Evolutionary conservation across 805 yeast species (phyloP).

Genomic region (Scheffersomyces stipitis): DNA sequence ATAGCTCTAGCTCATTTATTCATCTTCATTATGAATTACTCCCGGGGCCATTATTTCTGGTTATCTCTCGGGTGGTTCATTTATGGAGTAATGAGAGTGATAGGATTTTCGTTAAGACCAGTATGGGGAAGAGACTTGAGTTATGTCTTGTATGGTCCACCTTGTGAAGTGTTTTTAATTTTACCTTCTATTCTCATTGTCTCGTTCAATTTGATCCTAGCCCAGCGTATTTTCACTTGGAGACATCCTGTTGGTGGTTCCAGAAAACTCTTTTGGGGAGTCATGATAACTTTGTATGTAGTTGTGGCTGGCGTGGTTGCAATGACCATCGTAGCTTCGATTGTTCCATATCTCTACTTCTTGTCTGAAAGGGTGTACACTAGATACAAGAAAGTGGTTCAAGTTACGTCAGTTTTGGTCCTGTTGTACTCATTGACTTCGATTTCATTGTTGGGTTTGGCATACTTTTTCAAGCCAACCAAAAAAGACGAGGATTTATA

Average conservation of each 20-base stretch:
- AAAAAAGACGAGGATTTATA: slow-evolving; percentile 47
- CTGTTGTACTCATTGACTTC: slow-evolving; percentile 52
- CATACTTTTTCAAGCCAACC: slow-evolving; percentile 59
- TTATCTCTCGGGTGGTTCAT: slow-evolving; percentile 52
- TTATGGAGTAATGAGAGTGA: slow-evolving; percentile 51
- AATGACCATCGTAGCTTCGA: slow-evolving; percentile 69
- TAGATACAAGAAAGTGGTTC: slow-evolving; percentile 46
- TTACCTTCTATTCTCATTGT: slow-evolving; percentile 60
- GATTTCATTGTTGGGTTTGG: slow-evolving; percentile 44
- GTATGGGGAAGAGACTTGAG: slow-evolving; percentile 58
- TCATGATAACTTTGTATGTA: slow-evolving; percentile 50
- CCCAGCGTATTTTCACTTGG: slow-evolving; percentile 76
- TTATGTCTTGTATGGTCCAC: slow-evolving; percentile 49
- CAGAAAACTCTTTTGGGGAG: slow-evolving; percentile 46
- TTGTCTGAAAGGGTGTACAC: slow-evolving; percentile 43
- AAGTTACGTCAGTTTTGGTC: slow-evolving; percentile 30
- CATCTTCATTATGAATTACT: slow-evolving; percentile 48
- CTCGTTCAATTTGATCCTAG: slow-evolving; percentile 60
- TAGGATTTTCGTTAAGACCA: slow-evolving; percentile 61
- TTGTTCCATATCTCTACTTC: slow-evolving; percentile 58
- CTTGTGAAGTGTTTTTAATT: slow-evolving; percentile 55
- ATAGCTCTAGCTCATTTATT: slow-evolving; percentile 46
- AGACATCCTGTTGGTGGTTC: slow-evolving; percentile 72
- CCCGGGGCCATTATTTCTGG: slow-evolving; percentile 62
- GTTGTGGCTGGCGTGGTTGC: slow-evolving; percentile 57